Conservation (phyloP, 768 basidiomycete genomes). For the Amanita inopinata region DNA sequence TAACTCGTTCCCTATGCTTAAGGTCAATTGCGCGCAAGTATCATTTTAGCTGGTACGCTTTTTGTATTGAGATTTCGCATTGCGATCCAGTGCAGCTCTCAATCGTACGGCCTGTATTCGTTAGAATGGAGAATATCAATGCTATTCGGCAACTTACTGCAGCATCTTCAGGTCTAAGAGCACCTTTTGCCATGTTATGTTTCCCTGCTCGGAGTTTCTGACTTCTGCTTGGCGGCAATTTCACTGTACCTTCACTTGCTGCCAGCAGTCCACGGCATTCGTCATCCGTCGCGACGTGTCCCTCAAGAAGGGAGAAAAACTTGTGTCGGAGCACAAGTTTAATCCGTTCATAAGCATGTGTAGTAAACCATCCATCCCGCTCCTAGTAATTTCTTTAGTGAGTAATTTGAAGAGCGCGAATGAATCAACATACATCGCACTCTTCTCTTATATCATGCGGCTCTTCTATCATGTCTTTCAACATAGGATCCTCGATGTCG, state of each 20-base stretch:
- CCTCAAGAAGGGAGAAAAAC: slow-evolving; percentile 69
- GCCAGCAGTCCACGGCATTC: slow-evolving; percentile 61
- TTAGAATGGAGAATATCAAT: background rate
- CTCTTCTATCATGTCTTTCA: slow-evolving; percentile 73
- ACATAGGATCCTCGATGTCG: slow-evolving; percentile 82
- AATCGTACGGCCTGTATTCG: slow-evolving; percentile 52
- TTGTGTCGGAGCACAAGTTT: slow-evolving; percentile 80
- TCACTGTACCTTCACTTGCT: slow-evolving; percentile 29
- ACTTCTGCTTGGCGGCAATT: slow-evolving; percentile 29
- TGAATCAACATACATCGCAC: slow-evolving; percentile 53
- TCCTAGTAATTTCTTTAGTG: too few relatives aligned
- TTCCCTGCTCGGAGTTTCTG: slow-evolving; percentile 58
- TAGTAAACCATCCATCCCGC: slow-evolving; percentile 84
- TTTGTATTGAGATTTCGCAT: slow-evolving; percentile 22
- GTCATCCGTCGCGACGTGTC: slow-evolving; percentile 60
- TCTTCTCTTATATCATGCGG: slow-evolving; percentile 55
- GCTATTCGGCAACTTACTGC: slow-evolving; percentile 41
- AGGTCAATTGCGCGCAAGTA: too few relatives aligned
- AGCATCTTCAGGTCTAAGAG: slow-evolving; percentile 72
- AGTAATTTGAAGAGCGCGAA: too few relatives aligned
- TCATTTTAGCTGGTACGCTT: too few relatives aligned
- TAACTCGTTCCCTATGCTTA: too few relatives aligned
- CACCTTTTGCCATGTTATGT: slow-evolving; percentile 86
- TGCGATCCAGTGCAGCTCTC: slow-evolving; percentile 53
- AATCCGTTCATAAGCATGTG: slow-evolving; percentile 70